Percentiles rank a stretch among this genome's conserved stretches.
Conservation (phyloP, 441 rosid genomes). For the Adansonia rubrostipa region DNA sequence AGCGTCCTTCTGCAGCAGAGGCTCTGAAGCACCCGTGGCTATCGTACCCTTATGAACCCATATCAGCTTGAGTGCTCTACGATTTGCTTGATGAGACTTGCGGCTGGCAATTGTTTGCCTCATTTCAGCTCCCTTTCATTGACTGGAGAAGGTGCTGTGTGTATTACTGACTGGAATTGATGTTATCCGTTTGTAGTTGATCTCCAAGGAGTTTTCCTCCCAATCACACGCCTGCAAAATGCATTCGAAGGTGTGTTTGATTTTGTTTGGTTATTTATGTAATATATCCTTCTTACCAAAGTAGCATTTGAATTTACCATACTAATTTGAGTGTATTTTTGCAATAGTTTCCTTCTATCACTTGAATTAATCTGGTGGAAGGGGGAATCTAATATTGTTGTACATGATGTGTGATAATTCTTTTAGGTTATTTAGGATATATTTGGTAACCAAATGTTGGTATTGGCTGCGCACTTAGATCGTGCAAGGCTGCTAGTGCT, state of each 20-base stretch:
- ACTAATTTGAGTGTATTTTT: slow-evolving; percentile 36
- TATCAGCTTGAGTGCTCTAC: slow-evolving; percentile 62
- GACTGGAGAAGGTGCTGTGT: slow-evolving; percentile 34
- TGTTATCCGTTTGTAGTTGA: slow-evolving; percentile 9
- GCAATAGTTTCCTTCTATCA: slow-evolving; percentile 38
- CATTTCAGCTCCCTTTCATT: background rate
- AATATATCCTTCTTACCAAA: slow-evolving; percentile 22
- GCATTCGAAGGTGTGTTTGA: slow-evolving; percentile 44
- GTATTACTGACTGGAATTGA: slow-evolving; percentile 24
- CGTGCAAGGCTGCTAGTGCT: slow-evolving; percentile 13
- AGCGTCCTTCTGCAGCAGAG: slow-evolving; percentile 88
- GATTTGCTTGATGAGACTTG: slow-evolving; percentile 19
- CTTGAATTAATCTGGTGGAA: slow-evolving; percentile 36
- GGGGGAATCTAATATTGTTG: slow-evolving; percentile 51
- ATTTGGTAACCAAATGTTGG: slow-evolving; percentile 42
- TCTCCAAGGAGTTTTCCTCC: slow-evolving; percentile 19
- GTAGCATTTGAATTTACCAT: slow-evolving; percentile 41
- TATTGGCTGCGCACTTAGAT: background rate
- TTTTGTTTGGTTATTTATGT: slow-evolving; percentile 35
- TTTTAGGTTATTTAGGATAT: slow-evolving; percentile 47
- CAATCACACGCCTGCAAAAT: slow-evolving; percentile 33
- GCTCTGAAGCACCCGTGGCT: slow-evolving; percentile 96
- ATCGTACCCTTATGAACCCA: slow-evolving; percentile 86
- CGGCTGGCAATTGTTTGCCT: slow-evolving; percentile 11
- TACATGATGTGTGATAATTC: slow-evolving; percentile 59